phyloP scores from a whole-genome alignment of 2,329 filamentous ascomycete species.

The Cercospora citrullina region DNA sequence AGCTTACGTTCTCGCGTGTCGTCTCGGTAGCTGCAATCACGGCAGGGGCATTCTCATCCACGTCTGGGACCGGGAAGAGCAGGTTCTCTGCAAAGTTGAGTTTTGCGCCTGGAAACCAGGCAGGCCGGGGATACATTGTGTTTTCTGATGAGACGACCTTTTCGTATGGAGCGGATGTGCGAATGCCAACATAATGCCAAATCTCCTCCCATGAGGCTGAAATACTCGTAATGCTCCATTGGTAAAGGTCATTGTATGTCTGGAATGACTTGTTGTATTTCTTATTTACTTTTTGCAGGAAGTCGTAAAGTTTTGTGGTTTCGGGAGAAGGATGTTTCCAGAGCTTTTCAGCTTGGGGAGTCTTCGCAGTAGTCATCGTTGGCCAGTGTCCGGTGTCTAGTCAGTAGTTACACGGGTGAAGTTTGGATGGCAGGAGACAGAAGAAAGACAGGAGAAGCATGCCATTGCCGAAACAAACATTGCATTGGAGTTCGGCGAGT shows the following conservation, averaged over 20 bases:
- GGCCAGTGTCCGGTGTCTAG: neutral
- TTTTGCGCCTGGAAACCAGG: constrained; percentile 76
- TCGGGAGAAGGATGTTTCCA: constrained; percentile 45
- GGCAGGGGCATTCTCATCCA: constrained; percentile 63
- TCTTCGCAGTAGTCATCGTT: constrained; percentile 7
- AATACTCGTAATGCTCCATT: constrained; percentile 79
- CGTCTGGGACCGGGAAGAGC: constrained; percentile 67
- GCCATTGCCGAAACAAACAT: neutral
- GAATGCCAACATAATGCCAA: constrained; percentile 80
- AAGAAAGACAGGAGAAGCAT: neutral
- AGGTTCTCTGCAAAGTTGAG: constrained; percentile 97
- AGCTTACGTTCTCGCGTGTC: constrained; percentile 65
- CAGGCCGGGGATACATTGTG: constrained; percentile 80
- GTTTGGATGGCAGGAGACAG: neutral
- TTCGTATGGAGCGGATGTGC: constrained; percentile 61
- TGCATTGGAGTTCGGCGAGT: constrained; percentile 2
- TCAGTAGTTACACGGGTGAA: neutral
- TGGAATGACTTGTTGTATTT: constrained; percentile 64
- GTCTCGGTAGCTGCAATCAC: constrained; percentile 81
- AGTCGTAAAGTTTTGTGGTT: constrained; percentile 48
- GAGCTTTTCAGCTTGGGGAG: constrained; percentile 27
- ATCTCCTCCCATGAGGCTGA: constrained; percentile 79
- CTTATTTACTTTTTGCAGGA: constrained; percentile 62
- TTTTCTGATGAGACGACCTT: constrained; percentile 68
- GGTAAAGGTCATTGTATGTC: constrained; percentile 73